A percentile compares a stretch with the other conserved stretches of the same genome.
Evolutionary conservation across 2,329 filamentous ascomycete genomes (phyloP).

Genomic region (Aspergillus sp.): DNA sequence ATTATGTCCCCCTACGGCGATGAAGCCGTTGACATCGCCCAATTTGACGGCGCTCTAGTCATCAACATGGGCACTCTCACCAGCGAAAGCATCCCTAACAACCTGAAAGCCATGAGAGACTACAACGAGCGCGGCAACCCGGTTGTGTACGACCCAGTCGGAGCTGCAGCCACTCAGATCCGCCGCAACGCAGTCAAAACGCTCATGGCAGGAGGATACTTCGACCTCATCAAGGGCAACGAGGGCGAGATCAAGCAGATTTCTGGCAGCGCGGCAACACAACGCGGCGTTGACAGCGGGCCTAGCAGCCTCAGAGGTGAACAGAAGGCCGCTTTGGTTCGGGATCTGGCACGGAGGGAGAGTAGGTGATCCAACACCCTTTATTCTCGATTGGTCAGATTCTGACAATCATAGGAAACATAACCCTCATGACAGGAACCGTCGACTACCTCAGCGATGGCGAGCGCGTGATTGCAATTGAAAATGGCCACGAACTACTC

Average conservation of each 20-base stretch:
- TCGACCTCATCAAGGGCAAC: conserved; percentile 90
- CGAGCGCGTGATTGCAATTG: conserved; percentile 56
- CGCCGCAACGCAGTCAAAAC: conserved; percentile 64
- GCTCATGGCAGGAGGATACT: conserved; percentile 67
- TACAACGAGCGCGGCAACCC: conserved; percentile 74
- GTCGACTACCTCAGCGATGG: conserved; percentile 76
- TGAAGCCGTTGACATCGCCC: conserved; percentile 74
- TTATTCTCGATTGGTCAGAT: conserved; percentile 2
- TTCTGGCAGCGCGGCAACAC: conserved; percentile 53
- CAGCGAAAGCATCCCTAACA: conserved; percentile 64
- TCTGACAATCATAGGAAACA: conserved; percentile 36
- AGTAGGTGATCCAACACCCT: conserved; percentile 25
- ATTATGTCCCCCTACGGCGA: conserved; percentile 89
- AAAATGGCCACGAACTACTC: conserved; percentile 64
- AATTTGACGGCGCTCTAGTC: conserved; percentile 69
- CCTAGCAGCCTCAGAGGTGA: conserved; percentile 46
- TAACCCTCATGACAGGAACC: conserved; percentile 76
- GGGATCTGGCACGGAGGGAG: conserved; percentile 60
- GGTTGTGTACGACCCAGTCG: conserved; percentile 82
- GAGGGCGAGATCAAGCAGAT: conserved; percentile 78
- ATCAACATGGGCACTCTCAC: conserved; percentile 95
- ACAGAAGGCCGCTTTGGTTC: conserved; percentile 58
- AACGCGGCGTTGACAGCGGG: conserved; percentile 78
- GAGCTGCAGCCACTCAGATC: conserved; percentile 72
- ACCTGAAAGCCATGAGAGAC: conserved; percentile 64